Conservation (phyloP, 306 rosid genomes). For the Comarum palustre region DNA sequence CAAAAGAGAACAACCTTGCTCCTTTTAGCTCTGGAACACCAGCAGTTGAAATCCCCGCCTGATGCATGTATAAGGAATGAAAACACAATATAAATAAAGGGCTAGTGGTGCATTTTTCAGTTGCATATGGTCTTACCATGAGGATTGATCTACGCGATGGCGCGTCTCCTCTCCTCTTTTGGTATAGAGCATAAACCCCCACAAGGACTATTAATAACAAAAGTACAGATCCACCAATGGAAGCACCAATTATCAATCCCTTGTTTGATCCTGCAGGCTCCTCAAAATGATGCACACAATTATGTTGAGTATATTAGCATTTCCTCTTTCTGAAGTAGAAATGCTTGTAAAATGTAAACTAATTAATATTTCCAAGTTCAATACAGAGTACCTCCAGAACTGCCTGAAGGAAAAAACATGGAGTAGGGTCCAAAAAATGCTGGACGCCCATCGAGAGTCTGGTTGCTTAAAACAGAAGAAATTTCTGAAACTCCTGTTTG, state of each 20-base stretch:
- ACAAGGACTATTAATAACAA: slow-evolving; percentile 43
- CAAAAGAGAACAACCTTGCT: slow-evolving; percentile 62
- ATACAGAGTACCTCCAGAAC: slow-evolving; percentile 32
- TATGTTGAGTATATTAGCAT: not conserved
- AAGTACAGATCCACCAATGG: slow-evolving; percentile 50
- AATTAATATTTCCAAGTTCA: not conserved
- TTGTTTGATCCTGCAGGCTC: slow-evolving; percentile 23
- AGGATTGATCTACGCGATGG: slow-evolving; percentile 37
- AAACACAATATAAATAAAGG: not conserved
- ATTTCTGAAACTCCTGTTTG: slow-evolving; percentile 36
- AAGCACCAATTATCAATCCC: slow-evolving; percentile 59
- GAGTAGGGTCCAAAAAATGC: slow-evolving; percentile 46
- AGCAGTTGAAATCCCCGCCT: slow-evolving; percentile 35
- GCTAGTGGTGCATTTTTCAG: not conserved
- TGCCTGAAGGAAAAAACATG: slow-evolving; percentile 22
- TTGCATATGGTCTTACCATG: slow-evolving; percentile 27
- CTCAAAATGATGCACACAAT: slow-evolving; percentile 5
- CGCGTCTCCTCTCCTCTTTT: slow-evolving; percentile 46
- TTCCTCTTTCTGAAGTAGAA: not conserved
- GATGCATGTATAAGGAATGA: slow-evolving; percentile 39
- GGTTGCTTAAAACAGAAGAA: slow-evolving; percentile 50
- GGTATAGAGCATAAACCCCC: slow-evolving; percentile 46
- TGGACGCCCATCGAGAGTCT: slow-evolving; percentile 40
- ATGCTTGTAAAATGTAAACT: not conserved
- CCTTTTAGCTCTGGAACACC: slow-evolving; percentile 62